These are phyloP conservation scores for Botryotinia calthae DNA, from an alignment of 2,329 filamentous ascomycete genomes.

Conservation along the genomic window DNA sequence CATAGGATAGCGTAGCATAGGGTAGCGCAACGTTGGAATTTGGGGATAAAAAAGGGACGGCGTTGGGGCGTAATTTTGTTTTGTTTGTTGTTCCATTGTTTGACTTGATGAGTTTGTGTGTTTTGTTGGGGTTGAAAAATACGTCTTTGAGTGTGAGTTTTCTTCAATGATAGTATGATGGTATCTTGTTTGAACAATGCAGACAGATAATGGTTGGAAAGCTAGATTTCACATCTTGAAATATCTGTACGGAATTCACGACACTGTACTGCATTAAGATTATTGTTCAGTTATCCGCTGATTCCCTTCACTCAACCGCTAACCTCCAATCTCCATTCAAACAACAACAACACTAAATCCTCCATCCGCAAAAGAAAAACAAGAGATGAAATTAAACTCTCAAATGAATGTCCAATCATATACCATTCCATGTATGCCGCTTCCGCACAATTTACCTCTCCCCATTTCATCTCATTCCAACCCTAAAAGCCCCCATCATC, in stretches of 20 bases:
- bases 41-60: neutral
- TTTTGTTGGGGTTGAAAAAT: too few species aligned
- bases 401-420: neutral
- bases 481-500: constrained; percentile 15
- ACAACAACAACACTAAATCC: neutral
- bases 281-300: neutral
- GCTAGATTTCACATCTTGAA: neutral
- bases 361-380: neutral
- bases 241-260: neutral
- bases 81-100: neutral
- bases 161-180: neutral
- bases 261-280: neutral
- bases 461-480: neutral
- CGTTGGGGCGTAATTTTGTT: neutral
- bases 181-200: neutral
- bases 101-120: neutral
- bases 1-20: neutral
- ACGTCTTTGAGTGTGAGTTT: neutral
- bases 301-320: neutral
- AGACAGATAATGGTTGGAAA: fast-evolving
- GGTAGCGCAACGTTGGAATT: neutral
- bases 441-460: fast-evolving
- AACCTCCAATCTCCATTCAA: neutral
- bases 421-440: neutral
- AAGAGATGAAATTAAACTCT: neutral